Base-by-base conservation (phyloP, 2,329 filamentous ascomycete genomes). In the Karstenula rhodostoma region DNA sequence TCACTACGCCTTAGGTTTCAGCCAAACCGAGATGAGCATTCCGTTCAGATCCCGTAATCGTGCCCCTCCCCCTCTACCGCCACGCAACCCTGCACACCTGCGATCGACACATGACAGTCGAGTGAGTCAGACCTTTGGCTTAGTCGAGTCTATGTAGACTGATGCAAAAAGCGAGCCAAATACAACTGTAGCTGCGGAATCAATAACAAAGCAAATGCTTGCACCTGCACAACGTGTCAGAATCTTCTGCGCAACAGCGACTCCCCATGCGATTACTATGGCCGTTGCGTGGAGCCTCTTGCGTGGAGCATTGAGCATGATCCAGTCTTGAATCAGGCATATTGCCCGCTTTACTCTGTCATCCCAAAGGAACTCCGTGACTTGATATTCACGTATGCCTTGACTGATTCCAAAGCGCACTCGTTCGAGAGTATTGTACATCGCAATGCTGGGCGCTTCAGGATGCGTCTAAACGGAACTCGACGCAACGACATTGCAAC, bases 231-330 rank as follows among this genome's bases (percentile, higher is more conserved):
- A 9, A 29, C 46, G 35, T 60, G 58, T 33, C 44, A 60, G 17
- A 51, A 19, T 15, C 29, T 40, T 17, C 53, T 56, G 17, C 58
- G 52, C 15, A 43, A 52, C 22, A 37, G 29, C 46, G 47, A 56
- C 29, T 60, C 58, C 15, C 52, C 52, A 5, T 60, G 58, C 13
- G 46, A 19, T n/a, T 60, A 60, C 37, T 51, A 51, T 32, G 58
- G 58, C 15, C 78, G 55, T 77, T 75, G 13, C 80, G 77, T 1
- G 78, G 42, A 44, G 42, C 42, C 42, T 23, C 42, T 44, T 44
- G 42, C 42, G 12, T 44, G 42, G 42, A 22, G 22, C 19, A 44
- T 44, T 25, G 42, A 44, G 22, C n/a, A 44, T 44, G 42, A 44
- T 7, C 42, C 42, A 44, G 6, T 44, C 1, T 25, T 44, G n/a